Evolutionary conservation across 352 stramenopile genomes (phyloP).

Genomic region (Globisporangium solare): DNA sequence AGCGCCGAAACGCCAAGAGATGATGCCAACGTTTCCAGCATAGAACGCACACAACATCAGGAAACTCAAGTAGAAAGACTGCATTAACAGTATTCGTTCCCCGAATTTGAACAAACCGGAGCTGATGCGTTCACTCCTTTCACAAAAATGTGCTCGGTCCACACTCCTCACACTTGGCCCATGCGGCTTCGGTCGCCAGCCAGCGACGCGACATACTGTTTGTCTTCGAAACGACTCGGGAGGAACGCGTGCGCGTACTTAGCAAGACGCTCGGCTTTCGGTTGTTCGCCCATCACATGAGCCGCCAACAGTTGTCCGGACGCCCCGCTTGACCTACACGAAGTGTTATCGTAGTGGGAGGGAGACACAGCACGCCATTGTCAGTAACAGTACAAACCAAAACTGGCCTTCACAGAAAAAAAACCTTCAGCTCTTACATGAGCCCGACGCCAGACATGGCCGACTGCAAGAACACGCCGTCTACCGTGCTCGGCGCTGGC

Average conservation of each 20-base stretch:
- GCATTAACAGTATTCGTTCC: too few relatives aligned
- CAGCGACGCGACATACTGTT: slow-evolving; percentile 53
- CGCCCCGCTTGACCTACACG: slow-evolving; percentile 53
- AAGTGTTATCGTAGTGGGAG: too few relatives aligned
- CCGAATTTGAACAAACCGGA: too few relatives aligned
- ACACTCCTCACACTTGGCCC: slow-evolving; percentile 48
- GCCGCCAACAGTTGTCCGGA: slow-evolving; percentile 60
- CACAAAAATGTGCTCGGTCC: not conserved
- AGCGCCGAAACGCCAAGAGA: slow-evolving; percentile 49
- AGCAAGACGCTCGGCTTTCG: slow-evolving; percentile 36
- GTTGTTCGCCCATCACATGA: slow-evolving; percentile 53
- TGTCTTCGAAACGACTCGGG: slow-evolving; percentile 57
- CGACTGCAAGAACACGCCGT: slow-evolving; percentile 63
- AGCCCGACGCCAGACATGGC: slow-evolving; percentile 70
- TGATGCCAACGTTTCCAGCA: slow-evolving; percentile 79
- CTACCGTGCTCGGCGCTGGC: slow-evolving; percentile 45
- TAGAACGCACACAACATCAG: slow-evolving; percentile 4
- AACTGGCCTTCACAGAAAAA: not conserved
- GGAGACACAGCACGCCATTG: too few relatives aligned
- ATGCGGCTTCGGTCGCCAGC: slow-evolving; percentile 33
- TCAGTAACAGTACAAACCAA: not conserved
- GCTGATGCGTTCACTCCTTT: not conserved
- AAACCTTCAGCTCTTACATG: slow-evolving; percentile 32
- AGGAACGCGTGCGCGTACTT: slow-evolving; percentile 51
- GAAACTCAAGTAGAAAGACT: too few relatives aligned